A percentile compares a stretch with the other conserved stretches of the same genome.
Evolutionary conservation across 192 early-diverging fungal species (phyloP).

Genomic region (Pilaira anomala): DNA sequence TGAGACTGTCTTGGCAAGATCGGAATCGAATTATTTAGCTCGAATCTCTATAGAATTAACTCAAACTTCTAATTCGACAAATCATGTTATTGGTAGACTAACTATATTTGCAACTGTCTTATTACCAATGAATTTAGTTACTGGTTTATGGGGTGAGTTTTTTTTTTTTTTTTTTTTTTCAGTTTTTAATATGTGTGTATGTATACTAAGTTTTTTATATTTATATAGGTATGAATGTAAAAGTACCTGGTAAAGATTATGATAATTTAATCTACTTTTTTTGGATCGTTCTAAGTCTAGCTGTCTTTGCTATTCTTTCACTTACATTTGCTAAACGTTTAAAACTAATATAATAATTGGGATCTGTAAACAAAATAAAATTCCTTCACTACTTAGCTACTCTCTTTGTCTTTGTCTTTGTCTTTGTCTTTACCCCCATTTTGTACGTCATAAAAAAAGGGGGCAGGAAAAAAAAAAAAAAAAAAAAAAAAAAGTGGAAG

Average conservation of each 20-base stretch:
- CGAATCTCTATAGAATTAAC: conserved; percentile 78
- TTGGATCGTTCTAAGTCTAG: not conserved
- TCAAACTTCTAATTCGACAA: conserved; percentile 75
- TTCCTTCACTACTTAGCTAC: too few species aligned
- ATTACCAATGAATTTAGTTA: conserved; percentile 89
- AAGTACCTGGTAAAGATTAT: conserved; percentile 26
- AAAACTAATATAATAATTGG: not conserved
- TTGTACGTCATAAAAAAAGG: too few species aligned
- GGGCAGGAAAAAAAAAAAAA: too few species aligned
- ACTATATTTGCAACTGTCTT: conserved; percentile 86
- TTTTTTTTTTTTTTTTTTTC: not conserved
- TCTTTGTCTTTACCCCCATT: too few species aligned
- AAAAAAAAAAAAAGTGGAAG: too few species aligned
- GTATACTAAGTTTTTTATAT: too few species aligned
- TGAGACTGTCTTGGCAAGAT: conserved; percentile 65
- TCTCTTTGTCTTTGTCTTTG: too few species aligned
- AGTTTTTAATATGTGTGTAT: not conserved
- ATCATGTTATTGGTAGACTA: conserved; percentile 84
- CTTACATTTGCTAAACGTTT: conserved; percentile 5
- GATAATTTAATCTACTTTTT: conserved; percentile 21
- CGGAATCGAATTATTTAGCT: conserved; percentile 74
- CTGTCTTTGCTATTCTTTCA: conserved; percentile 10
- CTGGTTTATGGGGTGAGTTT: conserved; percentile 64
- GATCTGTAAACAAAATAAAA: too few species aligned
- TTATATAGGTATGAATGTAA: conserved; percentile 29